A percentile compares a stretch with the other conserved stretches of the same genome.
Evolutionary conservation across 495 filamentous ascomycete genomes (phyloP).

Genomic region (Hyaloscypha bicolor): DNA sequence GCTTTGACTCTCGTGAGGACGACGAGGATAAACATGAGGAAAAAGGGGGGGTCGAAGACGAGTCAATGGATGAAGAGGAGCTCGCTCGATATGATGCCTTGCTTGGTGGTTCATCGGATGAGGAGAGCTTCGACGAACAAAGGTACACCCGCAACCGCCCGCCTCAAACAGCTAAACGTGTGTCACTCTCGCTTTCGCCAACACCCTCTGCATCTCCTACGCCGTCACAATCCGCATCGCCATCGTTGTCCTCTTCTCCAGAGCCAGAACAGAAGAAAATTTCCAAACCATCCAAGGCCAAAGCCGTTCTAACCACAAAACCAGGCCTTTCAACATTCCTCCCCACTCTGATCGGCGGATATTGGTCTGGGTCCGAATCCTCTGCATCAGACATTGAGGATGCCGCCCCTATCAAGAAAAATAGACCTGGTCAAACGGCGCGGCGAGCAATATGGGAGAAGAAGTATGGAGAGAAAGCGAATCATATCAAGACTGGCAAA

Average conservation of each 20-base stretch:
- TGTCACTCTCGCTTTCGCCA: slow-evolving; percentile 28
- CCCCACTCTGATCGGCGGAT: slow-evolving; percentile 86
- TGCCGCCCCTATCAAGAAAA: slow-evolving; percentile 57
- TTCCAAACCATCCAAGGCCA: slow-evolving; percentile 28
- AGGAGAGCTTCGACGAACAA: slow-evolving; percentile 33
- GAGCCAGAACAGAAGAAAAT: slow-evolving; percentile 40
- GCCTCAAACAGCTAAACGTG: slow-evolving; percentile 20
- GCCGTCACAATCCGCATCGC: slow-evolving; percentile 28
- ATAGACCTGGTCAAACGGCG: slow-evolving; percentile 86
- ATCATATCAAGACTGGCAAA: slow-evolving; percentile 57
- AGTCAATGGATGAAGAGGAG: slow-evolving; percentile 41
- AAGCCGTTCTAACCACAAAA: slow-evolving; percentile 11
- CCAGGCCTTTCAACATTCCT: slow-evolving; percentile 66
- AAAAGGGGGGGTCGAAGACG: slow-evolving; percentile 30
- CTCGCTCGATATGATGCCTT: slow-evolving; percentile 37
- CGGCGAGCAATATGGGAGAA: slow-evolving; percentile 88
- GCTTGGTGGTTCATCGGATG: slow-evolving; percentile 35
- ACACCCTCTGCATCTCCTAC: slow-evolving; percentile 20
- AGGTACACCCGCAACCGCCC: slow-evolving; percentile 11
- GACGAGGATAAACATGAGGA: slow-evolving; percentile 10
- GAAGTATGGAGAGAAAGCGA: slow-evolving; percentile 78
- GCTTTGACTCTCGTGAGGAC: slow-evolving; percentile 22
- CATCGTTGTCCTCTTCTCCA: slow-evolving; percentile 42
- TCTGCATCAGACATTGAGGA: slow-evolving; percentile 48
- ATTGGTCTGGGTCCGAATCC: slow-evolving; percentile 84